Base-by-base conservation (phyloP, 2,329 filamentous ascomycete genomes). In the Hypoxylon sp. region DNA sequence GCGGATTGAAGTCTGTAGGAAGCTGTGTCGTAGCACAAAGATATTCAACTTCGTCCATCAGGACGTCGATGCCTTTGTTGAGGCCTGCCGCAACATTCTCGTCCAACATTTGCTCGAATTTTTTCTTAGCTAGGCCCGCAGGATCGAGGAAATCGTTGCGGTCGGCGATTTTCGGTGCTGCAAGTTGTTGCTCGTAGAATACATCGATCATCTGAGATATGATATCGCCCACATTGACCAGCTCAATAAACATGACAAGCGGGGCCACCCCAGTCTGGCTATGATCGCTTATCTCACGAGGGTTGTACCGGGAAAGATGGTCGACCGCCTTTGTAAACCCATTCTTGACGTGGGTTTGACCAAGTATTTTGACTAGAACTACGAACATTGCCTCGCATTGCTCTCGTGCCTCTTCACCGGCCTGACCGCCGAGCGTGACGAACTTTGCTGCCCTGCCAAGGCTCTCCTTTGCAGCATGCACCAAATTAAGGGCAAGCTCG, bases 151-250 rank as follows among this genome's bases (percentile, higher is more conserved):
- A 99, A 80, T 99, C 96, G 77, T 97, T 97, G 46, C 92, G 90
- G 77, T 98, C 95, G 1, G 92, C 92, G 58, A 99, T 90, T 74
- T 92, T 92, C 13, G 92, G 88, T 0, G 89, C 87, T 5, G 94
- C 89, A 28, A 99, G 87, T 81, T 99, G 96, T 81, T 98, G 96
- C 77, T 97, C 92, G 80, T 97, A 99, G 78, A 99, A 99, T 34
- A 99, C 94, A 77, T 99, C 96, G 64, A 99, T 89, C 96, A 99
- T 99, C 79, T 99, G 96, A 65, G 97, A 93, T 74, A 99, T 99
- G 63, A 99, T 85, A 78, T 99, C 96, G 64, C 96, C 96, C 0
- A 99, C 95, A 77, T 99, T 99, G 78, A 99, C 96, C 28, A 99
- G 87, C 81, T 99, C 96, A 67, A 99, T 89, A 75, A 99, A 99